These are phyloP conservation scores for Fulvia fulva DNA, from an alignment of 2,329 filamentous ascomycete species.

Conservation along the genomic window DNA sequence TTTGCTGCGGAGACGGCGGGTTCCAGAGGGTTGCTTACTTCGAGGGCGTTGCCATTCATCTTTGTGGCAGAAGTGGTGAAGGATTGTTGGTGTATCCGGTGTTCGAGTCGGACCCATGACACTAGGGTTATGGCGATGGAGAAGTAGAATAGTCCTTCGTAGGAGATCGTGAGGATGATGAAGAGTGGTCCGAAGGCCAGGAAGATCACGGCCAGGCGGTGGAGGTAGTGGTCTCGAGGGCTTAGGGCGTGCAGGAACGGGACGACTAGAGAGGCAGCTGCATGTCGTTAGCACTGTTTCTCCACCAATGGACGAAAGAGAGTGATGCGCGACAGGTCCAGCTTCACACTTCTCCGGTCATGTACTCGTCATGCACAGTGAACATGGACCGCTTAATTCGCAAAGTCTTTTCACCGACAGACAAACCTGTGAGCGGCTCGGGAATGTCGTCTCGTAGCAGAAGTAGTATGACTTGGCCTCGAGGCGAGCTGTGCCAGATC, in stretches of 20 bases:
- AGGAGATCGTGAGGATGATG: constrained; percentile 93
- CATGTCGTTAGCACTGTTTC: too few species aligned
- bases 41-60: constrained; percentile 23
- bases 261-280: constrained; percentile 69
- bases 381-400: not conserved
- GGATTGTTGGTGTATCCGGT: constrained; percentile 57
- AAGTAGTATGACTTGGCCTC: not conserved
- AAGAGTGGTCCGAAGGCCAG: constrained; percentile 89
- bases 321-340: not conserved
- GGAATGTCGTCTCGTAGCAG: constrained; percentile 1
- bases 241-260: constrained; percentile 77
- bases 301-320: too few species aligned
- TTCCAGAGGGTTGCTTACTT: constrained; percentile 30
- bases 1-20: constrained; percentile 35
- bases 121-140: constrained; percentile 78
- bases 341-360: not conserved
- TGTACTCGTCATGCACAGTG: not conserved
- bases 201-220: constrained; percentile 84
- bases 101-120: constrained; percentile 88
- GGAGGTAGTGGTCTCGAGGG: constrained; percentile 82
- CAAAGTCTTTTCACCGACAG: not conserved
- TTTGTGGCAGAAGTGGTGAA: constrained; percentile 14
- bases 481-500: not conserved
- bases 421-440: not conserved
- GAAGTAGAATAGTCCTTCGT: constrained; percentile 94